Percentiles rank a stretch among this genome's conserved stretches.
These are phyloP conservation scores for Coniella lustricola DNA, from an alignment of 2,329 filamentous ascomycete species.

Conservation along the genomic window DNA sequence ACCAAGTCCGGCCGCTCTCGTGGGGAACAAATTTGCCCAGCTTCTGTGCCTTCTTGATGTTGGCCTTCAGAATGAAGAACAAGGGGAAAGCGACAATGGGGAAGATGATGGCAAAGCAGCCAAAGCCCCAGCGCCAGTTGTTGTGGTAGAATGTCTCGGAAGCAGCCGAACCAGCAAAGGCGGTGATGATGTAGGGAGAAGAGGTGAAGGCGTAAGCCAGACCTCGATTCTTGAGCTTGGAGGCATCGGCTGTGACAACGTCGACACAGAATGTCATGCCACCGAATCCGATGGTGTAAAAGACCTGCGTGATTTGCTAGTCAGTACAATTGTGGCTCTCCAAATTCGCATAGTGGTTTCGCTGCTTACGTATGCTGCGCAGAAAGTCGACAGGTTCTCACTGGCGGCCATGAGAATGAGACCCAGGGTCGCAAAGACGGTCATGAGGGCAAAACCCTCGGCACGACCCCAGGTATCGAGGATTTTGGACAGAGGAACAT, in stretches of 20 bases:
- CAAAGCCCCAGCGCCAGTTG: constrained; percentile 58
- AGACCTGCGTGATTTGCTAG: constrained; percentile 35
- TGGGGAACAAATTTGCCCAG: constrained; percentile 34
- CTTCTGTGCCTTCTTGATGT: constrained; percentile 50
- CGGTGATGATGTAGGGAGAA: constrained; percentile 56
- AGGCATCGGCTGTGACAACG: constrained; percentile 59
- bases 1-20: constrained; percentile 35
- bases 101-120: constrained; percentile 51
- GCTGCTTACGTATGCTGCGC: constrained; percentile 27
- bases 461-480: constrained; percentile 42
- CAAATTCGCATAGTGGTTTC: background rate
- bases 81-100: constrained; percentile 52
- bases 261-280: constrained; percentile 54
- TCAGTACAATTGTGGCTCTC: constrained; percentile 17
- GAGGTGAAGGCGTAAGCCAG: constrained; percentile 55
- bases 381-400: constrained; percentile 44
- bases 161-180: constrained; percentile 52
- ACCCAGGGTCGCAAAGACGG: constrained; percentile 37
- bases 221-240: constrained; percentile 55
- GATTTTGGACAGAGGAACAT: constrained; percentile 41
- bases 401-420: constrained; percentile 55
- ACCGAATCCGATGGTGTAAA: constrained; percentile 54
- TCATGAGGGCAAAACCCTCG: constrained; percentile 36
- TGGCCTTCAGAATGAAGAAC: constrained; percentile 46
- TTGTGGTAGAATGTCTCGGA: constrained; percentile 43